A percentile compares a stretch with the other conserved stretches of the same genome.
Conservation (phyloP, 2,329 filamentous ascomycete species). For the Fusarium zealandicum region DNA sequence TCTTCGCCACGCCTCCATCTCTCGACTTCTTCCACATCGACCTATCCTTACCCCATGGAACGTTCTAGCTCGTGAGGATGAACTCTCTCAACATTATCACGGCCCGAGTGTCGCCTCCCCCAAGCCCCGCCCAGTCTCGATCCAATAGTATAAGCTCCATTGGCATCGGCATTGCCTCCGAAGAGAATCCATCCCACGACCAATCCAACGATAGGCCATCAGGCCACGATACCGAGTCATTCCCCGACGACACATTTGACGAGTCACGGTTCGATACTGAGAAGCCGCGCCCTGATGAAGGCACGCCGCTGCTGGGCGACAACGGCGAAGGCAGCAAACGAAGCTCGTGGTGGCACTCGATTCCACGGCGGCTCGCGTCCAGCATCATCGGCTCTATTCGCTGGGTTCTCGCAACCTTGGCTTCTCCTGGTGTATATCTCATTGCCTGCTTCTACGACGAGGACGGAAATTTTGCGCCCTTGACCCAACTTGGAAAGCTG, state of each 20-base stretch:
- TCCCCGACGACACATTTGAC: constrained; percentile 48
- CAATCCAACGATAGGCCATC: constrained; percentile 45
- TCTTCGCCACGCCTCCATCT: constrained; percentile 1
- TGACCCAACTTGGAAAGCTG: constrained; percentile 74
- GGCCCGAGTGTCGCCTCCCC: constrained; percentile 74
- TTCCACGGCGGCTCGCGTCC: constrained; percentile 74
- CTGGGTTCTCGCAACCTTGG: constrained; percentile 79
- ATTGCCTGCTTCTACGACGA: constrained; percentile 85
- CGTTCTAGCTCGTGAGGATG: constrained; percentile 71
- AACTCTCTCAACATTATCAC: constrained; percentile 97
- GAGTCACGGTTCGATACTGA: constrained; percentile 50
- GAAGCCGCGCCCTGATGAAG: constrained; percentile 60
- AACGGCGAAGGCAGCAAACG: constrained; percentile 48
- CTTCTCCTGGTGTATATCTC: constrained; percentile 82
- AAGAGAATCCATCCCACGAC: constrained; percentile 44
- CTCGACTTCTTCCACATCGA: constrained; percentile 7
- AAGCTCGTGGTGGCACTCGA: constrained; percentile 58
- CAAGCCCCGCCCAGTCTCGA: constrained; percentile 63
- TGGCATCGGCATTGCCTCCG: constrained; percentile 55
- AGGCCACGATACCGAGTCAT: constrained; percentile 44
- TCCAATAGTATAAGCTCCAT: constrained; percentile 67
- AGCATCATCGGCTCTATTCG: constrained; percentile 78
- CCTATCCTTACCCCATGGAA: constrained; percentile 58
- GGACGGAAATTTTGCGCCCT: constrained; percentile 78
- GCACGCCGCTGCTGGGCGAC: constrained; percentile 65